Evolutionary conservation across 805 yeast species (phyloP), one percentile per base, ranked within the genome.

Genomic region (Candida incommunis): DNA sequence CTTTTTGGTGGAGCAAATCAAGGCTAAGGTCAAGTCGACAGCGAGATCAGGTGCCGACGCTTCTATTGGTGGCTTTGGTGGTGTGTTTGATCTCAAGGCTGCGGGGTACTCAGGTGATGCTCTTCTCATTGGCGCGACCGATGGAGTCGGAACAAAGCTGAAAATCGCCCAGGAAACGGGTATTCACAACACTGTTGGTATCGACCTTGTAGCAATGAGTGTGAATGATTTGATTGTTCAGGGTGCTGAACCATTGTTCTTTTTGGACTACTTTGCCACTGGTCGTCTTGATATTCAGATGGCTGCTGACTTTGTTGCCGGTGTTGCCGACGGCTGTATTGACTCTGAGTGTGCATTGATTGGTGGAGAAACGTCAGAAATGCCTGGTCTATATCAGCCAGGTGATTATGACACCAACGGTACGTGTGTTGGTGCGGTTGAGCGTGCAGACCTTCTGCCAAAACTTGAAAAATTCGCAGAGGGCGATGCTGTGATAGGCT

Each of bases 341-440:
- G 76, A 78, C 52, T 83, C 97, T 26, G 96, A 95, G 9, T 90
- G 98, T 73, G 98, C 99, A 3, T 72, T 92, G 47, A 96, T 92
- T 45, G 99, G 99, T 46, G 99, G 99, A 53, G 99, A 92, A 67
- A 92, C 99, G 31, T 82, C 95, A 45, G 99, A 92, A 71, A 92
- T 92, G 99, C 99, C 99, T 23, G 98, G 98, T 52, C 85, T 92
- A 83, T 92, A 92, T 59, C 83, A 80, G 48, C 86, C 79, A 46
- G 94, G 94, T 26, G 97, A 92, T 66, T 92, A 92, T 61, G 99
- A 92, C 65, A 88, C 96, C 49, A 92, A 90, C 59, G 99, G 99
- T 65, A 94, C 98, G 29, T 94, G 96, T 45, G 88, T 92, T 40
- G 99, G 99, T 58, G 98, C 98, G 13, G 96, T 92, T 3, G 68